phyloP scores from a whole-genome alignment of 345 rosid species.

The Populus deltoides region DNA sequence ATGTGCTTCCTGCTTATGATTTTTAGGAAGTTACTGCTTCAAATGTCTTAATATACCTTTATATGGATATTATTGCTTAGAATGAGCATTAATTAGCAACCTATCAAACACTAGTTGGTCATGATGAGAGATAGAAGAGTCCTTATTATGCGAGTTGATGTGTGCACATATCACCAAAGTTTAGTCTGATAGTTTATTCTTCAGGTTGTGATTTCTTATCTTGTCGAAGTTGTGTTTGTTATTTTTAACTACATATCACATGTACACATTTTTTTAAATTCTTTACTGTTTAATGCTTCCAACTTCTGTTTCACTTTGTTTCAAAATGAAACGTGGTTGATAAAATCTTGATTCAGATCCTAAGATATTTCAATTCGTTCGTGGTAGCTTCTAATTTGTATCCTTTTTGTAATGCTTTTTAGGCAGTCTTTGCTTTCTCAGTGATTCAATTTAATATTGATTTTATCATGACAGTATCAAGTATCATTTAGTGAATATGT shows the following conservation, averaged over 20 bases:
- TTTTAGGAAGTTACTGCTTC: background rate
- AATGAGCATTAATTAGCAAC: background rate
- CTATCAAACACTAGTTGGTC: background rate
- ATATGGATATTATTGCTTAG: background rate
- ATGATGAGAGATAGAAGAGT: background rate
- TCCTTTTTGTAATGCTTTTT: no score
- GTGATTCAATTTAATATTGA: no score
- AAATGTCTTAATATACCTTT: background rate
- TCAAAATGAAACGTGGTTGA: background rate
- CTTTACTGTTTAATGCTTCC: background rate
- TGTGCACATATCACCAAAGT: background rate
- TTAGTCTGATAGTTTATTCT: background rate
- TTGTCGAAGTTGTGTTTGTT: background rate
- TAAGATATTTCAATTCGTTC: no score
- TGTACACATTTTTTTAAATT: background rate
- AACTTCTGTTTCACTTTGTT: background rate
- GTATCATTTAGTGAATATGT: background rate
- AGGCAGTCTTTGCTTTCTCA: background rate
- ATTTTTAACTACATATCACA: background rate
- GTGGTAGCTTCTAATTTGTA: no score
- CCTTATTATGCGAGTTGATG: background rate
- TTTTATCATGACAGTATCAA: no score
- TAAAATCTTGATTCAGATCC: background rate
- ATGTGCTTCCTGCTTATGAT: background rate
- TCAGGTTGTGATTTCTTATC: background rate